Base-by-base conservation (phyloP, 108 stramenopile species). In the Schizochytrium sp. region DNA sequence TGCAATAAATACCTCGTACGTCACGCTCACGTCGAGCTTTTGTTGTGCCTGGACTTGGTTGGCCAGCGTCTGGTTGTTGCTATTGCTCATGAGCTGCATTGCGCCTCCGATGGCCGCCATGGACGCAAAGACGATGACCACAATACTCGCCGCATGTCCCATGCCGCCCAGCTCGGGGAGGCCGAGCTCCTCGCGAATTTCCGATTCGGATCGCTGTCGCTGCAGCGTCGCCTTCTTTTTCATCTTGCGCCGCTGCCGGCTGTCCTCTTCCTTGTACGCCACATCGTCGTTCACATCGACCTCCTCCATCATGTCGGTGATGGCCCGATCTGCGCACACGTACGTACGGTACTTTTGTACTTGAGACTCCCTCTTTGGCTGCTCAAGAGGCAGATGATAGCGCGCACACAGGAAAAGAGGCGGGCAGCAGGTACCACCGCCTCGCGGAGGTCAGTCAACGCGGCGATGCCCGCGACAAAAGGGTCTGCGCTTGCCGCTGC, bases 121-220 rank as follows among this genome's bases (percentile, higher is more conserved):
- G 23, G 6, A 10, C 51, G 51, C 45, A 28, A 53, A 83, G 48
- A 28, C 45, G 6, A 34, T 16, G n/a, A 4, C 76, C 12, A 53
- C 51, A 14, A 83, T 2, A 12, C 45, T 4, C 10, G 48, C 8
- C 16, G 19, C 76, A 6, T 23, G 45, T 18, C 19, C 12, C 10
- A 53, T 6, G 6, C 45, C 48, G 51, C 51, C 51, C 18, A 83
- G 76, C 8, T 53, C 76, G 48, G 25, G 48, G 43, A 83, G 76
- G 6, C 76, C 76, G 48, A 83, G 76, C 10, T 83, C 76, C 48
- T 83, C 76, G 51, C 76, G 76, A 53, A 83, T 83, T 23, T 83
- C 76, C 12, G 48, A 53, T 23, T 83, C 76, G 45, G 48, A 53
- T 45, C 76, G 45, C 76, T 83, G 76, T 23, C 76, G 76, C 76